Percentiles rank a stretch among this genome's conserved stretches.
phyloP scores from a whole-genome alignment of 192 early-diverging fungal genomes.

The Backusella tarrabulga region DNA sequence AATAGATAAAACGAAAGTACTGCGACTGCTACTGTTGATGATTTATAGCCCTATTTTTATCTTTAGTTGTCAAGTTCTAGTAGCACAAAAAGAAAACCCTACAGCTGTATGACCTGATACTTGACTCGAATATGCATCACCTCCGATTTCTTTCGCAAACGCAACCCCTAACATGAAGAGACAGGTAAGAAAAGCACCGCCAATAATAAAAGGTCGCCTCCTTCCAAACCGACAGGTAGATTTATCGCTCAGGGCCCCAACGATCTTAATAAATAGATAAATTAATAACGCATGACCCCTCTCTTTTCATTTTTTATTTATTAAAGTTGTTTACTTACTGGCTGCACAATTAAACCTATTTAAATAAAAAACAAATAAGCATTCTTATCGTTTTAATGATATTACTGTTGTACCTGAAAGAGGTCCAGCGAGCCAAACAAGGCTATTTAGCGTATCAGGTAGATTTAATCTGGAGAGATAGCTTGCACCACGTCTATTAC shows the following conservation, averaged over 20 bases:
- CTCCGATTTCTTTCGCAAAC: constrained; percentile 1
- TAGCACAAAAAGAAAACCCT: not conserved
- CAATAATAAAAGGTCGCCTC: constrained; percentile 4
- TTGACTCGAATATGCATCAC: not conserved
- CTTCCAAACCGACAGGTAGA: constrained; percentile 2
- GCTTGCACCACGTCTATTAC: not conserved
- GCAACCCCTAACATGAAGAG: constrained; percentile 9
- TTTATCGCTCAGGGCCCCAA: constrained; percentile 6
- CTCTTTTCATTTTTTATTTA: not conserved
- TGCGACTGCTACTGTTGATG: not conserved
- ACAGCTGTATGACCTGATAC: not conserved
- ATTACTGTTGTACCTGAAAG: not conserved
- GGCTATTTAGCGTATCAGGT: not conserved
- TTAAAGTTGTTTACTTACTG: not conserved
- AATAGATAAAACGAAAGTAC: not conserved
- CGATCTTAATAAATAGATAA: not conserved
- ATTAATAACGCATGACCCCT: not conserved
- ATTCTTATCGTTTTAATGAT: not conserved
- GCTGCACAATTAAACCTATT: not conserved
- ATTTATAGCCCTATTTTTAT: not conserved
- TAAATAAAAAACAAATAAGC: not conserved
- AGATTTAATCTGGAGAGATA: not conserved
- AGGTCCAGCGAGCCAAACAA: not conserved
- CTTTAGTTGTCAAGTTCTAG: not conserved
- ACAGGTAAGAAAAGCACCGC: not conserved